Evolutionary conservation across 2,329 filamentous ascomycete genomes (phyloP), one percentile per base, ranked within the genome.

Genomic region (Fusarium falciforme): DNA sequence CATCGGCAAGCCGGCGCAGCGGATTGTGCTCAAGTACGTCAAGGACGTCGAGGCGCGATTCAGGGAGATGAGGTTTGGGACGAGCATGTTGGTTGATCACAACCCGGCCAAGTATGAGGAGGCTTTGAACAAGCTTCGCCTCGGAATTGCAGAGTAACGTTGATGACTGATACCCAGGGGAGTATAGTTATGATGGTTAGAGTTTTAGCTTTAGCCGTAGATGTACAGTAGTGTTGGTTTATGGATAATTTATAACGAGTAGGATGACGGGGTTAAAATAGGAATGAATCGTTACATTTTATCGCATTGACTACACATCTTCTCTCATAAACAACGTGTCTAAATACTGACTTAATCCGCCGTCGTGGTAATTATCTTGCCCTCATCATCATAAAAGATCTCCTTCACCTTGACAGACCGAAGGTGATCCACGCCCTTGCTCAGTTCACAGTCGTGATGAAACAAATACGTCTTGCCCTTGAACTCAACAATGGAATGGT

Each of bases 401-500:
- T 95, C 93, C 83, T 89, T 88, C 68, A 92, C 89, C 87, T 94
- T 94, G 42, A 94, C 93, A 73, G 88, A 91, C 68, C 93, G 84
- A 82, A 95, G 79, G 80, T 95, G 93, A 78, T 92, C 90, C 61
- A 93, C 89, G 0, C 92, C 92, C 17, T 87, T 86, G 63, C 91
- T 93, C 65, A 94, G 80, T 79, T 90, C 89, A 68, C 90, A 90
- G 83, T 95, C 93, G 79, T 95, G 93, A 80, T 94, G 91, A 80
- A 95, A 95, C 66, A 95, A 80, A 82, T 90, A 95, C 89, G 93
- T 94, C 73, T 87, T 89, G 5, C 88, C 91, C 82, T 89, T 80
- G 78, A 93, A 94, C 85, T 94, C 92, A 11, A 92, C 92, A 74
- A 95, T 92, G 4, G 91, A 93, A 81, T 95, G 93, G 83, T 95